A percentile compares a stretch with the other conserved stretches of the same genome.
Conservation (phyloP, 139 green algal species). For the Edaphochlamys debaryana region DNA sequence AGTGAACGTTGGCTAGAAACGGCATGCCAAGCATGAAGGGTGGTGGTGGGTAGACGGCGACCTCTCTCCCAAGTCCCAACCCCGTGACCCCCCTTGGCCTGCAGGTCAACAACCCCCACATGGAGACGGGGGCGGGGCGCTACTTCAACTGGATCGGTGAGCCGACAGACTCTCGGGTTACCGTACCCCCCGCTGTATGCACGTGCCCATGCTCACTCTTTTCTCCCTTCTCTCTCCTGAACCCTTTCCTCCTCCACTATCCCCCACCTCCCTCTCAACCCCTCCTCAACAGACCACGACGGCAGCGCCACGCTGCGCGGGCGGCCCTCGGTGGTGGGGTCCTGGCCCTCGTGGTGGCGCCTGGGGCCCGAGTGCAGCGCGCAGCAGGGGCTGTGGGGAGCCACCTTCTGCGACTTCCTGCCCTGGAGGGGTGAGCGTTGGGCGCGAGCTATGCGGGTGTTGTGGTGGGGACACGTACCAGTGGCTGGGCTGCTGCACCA, state of each 20-base stretch:
- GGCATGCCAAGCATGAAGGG: no score
- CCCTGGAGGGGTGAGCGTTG: constrained; percentile 53
- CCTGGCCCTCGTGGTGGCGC: constrained; percentile 67
- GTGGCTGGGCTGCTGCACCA: no score
- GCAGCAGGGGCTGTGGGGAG: neutral
- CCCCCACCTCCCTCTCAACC: neutral
- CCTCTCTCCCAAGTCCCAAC: no score
- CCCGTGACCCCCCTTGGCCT: no score
- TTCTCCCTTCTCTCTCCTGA: neutral
- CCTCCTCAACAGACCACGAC: constrained; percentile 55
- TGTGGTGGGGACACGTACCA: no score
- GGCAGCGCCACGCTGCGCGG: constrained; percentile 52
- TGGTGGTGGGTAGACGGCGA: no score
- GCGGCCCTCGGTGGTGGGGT: constrained; percentile 54
- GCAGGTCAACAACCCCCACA: constrained; percentile 44
- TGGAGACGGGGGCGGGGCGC: constrained; percentile 60
- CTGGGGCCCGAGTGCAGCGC: constrained; percentile 51
- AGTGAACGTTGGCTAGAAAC: no score
- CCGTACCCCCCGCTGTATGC: no score
- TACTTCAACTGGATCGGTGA: constrained; percentile 72
- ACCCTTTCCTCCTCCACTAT: neutral
- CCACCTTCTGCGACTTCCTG: constrained; percentile 58
- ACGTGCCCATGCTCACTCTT: neutral
- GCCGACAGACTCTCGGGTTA: neutral
- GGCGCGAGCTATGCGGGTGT: no score